Percentiles rank a stretch among this genome's conserved stretches.
Evolutionary conservation across 164 flowering plant species (phyloP).

Genomic region (Chimonanthus salicifolius): DNA sequence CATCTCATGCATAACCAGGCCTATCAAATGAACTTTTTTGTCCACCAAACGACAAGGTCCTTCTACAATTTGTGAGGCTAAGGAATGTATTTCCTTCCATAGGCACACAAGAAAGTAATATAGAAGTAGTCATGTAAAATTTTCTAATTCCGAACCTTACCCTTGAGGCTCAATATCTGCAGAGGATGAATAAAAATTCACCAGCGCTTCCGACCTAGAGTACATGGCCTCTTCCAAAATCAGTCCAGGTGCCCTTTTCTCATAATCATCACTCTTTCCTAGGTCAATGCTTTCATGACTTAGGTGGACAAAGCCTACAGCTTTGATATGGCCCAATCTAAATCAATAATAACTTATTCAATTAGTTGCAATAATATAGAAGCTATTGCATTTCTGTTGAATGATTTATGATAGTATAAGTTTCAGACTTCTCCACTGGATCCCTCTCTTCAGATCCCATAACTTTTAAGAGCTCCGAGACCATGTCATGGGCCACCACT

Average conservation of each 20-base stretch:
- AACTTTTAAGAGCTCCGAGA: too few species aligned
- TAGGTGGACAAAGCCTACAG: conserved; percentile 31
- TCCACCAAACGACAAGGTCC: background rate
- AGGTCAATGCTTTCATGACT: conserved; percentile 22
- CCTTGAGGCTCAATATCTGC: conserved; percentile 59
- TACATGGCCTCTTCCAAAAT: conserved; percentile 54
- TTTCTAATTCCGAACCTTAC: conserved; percentile 24
- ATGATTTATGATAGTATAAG: conserved; percentile 47
- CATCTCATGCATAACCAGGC: background rate
- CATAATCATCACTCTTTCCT: conserved; percentile 17
- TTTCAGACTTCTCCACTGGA: conserved; percentile 39
- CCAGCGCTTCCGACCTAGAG: conserved; percentile 59
- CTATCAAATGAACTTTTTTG: too few species aligned
- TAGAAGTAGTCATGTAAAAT: background rate
- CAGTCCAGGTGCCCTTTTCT: conserved; percentile 26
- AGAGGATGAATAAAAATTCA: conserved; percentile 53
- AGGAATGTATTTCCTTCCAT: background rate
- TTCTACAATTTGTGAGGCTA: background rate
- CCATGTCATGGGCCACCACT: conserved; percentile 40
- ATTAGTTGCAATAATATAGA: conserved; percentile 43
- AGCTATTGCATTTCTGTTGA: conserved; percentile 43
- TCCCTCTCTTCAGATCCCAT: conserved; percentile 36
- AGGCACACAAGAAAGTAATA: background rate
- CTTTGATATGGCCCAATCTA: conserved; percentile 56
- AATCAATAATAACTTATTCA: conserved; percentile 43